phyloP scores from a whole-genome alignment of 2,329 filamentous ascomycete genomes.

The Trichoderma brevicompactum region DNA sequence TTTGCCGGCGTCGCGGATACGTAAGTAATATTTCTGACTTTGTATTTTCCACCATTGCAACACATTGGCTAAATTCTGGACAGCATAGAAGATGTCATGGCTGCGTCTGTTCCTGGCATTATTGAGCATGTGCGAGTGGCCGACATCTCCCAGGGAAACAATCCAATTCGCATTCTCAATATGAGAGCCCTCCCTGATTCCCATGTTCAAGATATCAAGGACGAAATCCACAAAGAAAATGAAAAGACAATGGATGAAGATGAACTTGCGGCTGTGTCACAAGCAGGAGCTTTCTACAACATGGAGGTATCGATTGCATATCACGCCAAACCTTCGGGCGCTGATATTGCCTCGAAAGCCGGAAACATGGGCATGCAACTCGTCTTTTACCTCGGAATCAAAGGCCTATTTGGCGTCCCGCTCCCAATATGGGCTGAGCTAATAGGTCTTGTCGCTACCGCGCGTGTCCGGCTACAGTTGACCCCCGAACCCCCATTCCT shows the following conservation, averaged over 20 bases:
- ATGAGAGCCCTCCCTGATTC: slow-evolving; percentile 79
- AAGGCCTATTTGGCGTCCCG: slow-evolving; percentile 85
- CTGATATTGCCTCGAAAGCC: slow-evolving; percentile 76
- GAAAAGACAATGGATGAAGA: slow-evolving; percentile 82
- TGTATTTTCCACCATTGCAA: too few relatives aligned
- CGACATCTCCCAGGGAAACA: slow-evolving; percentile 91
- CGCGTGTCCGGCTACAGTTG: slow-evolving; percentile 80
- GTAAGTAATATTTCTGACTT: slow-evolving; percentile 35
- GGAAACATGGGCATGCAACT: slow-evolving; percentile 97
- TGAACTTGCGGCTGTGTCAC: slow-evolving; percentile 84
- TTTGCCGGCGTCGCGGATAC: slow-evolving; percentile 91
- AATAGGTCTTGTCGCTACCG: slow-evolving; percentile 86
- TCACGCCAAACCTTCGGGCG: slow-evolving; percentile 76
- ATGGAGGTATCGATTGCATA: slow-evolving; percentile 90
- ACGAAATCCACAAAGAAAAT: slow-evolving; percentile 78
- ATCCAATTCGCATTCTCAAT: slow-evolving; percentile 86
- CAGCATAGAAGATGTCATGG: slow-evolving; percentile 79
- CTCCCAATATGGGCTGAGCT: slow-evolving; percentile 88
- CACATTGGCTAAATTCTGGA: neutral
- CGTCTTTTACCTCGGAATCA: slow-evolving; percentile 89
- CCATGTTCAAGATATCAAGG: slow-evolving; percentile 80
- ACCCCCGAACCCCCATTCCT: slow-evolving; percentile 90
- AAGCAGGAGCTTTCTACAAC: slow-evolving; percentile 92
- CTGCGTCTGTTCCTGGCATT: slow-evolving; percentile 85
- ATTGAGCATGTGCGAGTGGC: slow-evolving; percentile 95